Percentiles rank a stretch among this genome's conserved stretches.
These are phyloP conservation scores for Dictyostelium citrinum DNA, from an alignment of 78 protist species.

Conservation along the genomic window DNA sequence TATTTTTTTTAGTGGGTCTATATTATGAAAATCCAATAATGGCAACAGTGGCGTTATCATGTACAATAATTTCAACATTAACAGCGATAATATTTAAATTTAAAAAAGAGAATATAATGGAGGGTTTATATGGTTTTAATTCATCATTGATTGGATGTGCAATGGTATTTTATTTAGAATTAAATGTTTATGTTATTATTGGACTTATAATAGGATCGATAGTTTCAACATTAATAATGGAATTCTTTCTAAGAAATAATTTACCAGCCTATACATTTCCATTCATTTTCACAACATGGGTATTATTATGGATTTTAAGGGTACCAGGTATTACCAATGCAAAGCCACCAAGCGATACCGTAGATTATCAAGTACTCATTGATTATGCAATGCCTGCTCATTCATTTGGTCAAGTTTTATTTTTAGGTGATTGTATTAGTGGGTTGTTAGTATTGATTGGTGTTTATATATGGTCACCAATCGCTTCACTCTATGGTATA, in stretches of 20 bases:
- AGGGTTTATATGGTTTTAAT: slow-evolving; percentile 58
- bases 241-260: background rate
- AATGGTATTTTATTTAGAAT: slow-evolving; percentile 22
- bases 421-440: slow-evolving; percentile 16
- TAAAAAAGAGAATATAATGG: background rate
- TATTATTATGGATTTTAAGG: background rate
- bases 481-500: slow-evolving; percentile 13
- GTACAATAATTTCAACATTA: background rate
- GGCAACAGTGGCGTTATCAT: slow-evolving; percentile 1
- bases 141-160: slow-evolving; percentile 63
- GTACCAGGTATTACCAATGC: background rate
- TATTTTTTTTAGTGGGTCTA: slow-evolving; percentile 5
- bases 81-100: slow-evolving; percentile 7
- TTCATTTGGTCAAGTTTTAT: slow-evolving; percentile 58
- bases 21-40: slow-evolving; percentile 4
- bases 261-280: slow-evolving; percentile 64
- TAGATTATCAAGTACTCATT: background rate
- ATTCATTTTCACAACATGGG: slow-evolving; percentile 41
- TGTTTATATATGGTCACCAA: slow-evolving; percentile 24
- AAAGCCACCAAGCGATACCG: background rate
- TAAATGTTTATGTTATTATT: background rate
- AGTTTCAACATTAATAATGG: slow-evolving; percentile 8
- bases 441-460: slow-evolving; percentile 26
- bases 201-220: slow-evolving; percentile 13
- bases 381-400: slow-evolving; percentile 6